Conservation (phyloP, 1,139 yeast species). For the Saccharomyces pastorianus region DNA sequence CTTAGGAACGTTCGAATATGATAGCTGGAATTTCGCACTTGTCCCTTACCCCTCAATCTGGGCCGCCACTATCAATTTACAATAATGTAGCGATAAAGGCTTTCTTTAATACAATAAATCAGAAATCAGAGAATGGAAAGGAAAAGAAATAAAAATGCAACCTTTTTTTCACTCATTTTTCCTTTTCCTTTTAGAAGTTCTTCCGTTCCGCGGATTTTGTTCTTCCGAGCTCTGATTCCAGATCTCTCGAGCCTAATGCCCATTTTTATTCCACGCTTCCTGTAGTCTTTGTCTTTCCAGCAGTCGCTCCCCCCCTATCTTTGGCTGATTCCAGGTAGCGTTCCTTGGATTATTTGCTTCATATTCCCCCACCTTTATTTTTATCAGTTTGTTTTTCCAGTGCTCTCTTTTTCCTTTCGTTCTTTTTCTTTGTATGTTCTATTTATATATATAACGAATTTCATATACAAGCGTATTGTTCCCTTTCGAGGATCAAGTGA, state of each 20-base stretch:
- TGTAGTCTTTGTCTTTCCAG: not conserved
- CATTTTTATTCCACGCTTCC: not conserved
- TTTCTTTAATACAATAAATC: too few relatives aligned
- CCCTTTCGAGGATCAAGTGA: not conserved
- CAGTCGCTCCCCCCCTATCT: not conserved
- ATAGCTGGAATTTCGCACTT: too few relatives aligned
- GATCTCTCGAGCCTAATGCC: not conserved
- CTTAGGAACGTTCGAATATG: conserved; percentile 8
- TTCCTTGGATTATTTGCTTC: not conserved
- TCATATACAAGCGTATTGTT: not conserved
- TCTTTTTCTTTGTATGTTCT: not conserved
- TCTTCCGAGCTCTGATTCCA: not conserved
- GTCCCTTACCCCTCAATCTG: too few relatives aligned
- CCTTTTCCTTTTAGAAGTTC: not conserved
- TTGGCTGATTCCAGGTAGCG: not conserved
- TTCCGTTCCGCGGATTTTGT: conserved; percentile 1
- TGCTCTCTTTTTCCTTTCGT: not conserved
- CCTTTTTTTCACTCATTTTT: not conserved
- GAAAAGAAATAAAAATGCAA: not conserved
- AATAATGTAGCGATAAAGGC: too few relatives aligned
- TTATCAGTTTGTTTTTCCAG: not conserved
- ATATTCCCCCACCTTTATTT: not conserved
- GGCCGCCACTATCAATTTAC: too few relatives aligned
- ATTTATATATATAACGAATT: not conserved
- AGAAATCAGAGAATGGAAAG: too few relatives aligned